Evolutionary conservation across 2,329 filamentous ascomycete genomes (phyloP), one percentile per base, ranked within the genome.

Genomic region (Exophiala aquamarina): DNA sequence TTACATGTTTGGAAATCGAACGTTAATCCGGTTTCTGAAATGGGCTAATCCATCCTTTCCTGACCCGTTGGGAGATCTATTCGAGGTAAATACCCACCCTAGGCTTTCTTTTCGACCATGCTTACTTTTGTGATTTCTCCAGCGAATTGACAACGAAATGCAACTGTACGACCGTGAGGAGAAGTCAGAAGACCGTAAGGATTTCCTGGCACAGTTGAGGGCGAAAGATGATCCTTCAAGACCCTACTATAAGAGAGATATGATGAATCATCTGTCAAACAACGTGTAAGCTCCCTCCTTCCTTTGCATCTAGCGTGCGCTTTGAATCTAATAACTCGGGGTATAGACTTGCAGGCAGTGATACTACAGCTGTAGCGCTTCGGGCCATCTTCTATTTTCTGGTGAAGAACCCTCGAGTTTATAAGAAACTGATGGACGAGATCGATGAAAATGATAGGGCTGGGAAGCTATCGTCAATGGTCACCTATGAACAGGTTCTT

Each of bases 401-500:
- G 2, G 53, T 63, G 2, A 62, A 62, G 44, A 49, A 45, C 26
- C 50, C 54, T 0, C 21, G 34, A 2, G 54, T 56, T 6, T 43
- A 43, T 17, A 57, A 80, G 76, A 41, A 77, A 61, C 5, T 65
- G 13, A 3, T 61, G 53, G 3, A 82, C 66, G 21, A 78, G 54
- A n/a, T 66, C 42, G 21, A 71, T 65, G 52, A 78, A 77, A 52
- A 70, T 3, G 39, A 46, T 3, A 6, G 41, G 23, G 21, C 14
- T 2, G 48, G 43, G 5, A 18, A 32, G 13, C 39, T 48, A 44
- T 34, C 39, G 44, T 0, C 44, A 3, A 33, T 43, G 15, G n/a
- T 52, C 26, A 46, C 36, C 6, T 56, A 44, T 37, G 35, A 45
- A 15, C 41, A 54, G n/a, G 28, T 29, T 9, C 28, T 29, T 11